These are phyloP conservation scores for Auricularia sp. DNA, from an alignment of 768 basidiomycete genomes.

Conservation along the genomic window DNA sequence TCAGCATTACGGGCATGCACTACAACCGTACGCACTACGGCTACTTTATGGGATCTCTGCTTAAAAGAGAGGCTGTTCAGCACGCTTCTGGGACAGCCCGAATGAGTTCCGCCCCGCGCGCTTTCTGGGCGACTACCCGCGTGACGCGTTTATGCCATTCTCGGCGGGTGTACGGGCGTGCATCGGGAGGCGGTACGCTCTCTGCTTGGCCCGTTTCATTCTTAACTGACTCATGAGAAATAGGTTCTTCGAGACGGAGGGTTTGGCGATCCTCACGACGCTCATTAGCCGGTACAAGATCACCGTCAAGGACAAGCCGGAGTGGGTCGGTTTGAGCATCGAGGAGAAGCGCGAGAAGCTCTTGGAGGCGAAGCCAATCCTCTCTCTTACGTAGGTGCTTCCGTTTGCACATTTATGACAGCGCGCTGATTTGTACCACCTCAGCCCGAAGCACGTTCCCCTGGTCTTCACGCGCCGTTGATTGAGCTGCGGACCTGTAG, in stretches of 20 bases:
- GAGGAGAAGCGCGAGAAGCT: slow-evolving; percentile 25
- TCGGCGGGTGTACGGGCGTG: not conserved
- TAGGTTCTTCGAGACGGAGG: slow-evolving; percentile 40
- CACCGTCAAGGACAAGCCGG: slow-evolving; percentile 19
- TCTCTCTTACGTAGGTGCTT: slow-evolving; percentile 37
- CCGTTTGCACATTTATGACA: not conserved
- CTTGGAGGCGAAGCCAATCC: slow-evolving; percentile 22
- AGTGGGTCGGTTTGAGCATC: slow-evolving; percentile 37
- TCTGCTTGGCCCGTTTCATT: not conserved
- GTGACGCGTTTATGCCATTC: slow-evolving; percentile 7
- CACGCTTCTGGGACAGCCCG: slow-evolving; percentile 4
- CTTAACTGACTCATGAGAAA: not conserved
- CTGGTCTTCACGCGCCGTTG: slow-evolving; percentile 24
- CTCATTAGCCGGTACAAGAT: slow-evolving; percentile 37
- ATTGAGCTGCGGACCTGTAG: no score
- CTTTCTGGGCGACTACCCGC: slow-evolving; percentile 6
- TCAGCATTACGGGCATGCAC: slow-evolving; percentile 2
- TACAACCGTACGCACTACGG: slow-evolving; percentile 6
- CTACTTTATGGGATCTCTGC: no score
- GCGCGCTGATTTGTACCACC: not conserved
- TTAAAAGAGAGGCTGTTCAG: not conserved
- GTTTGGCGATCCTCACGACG: slow-evolving; percentile 39
- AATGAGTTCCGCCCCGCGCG: slow-evolving; percentile 4
- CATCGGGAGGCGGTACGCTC: not conserved
- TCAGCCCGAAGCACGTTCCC: slow-evolving; percentile 24